phyloP scores from a whole-genome alignment of 495 filamentous ascomycete genomes.

The Penicillium paradoxum region DNA sequence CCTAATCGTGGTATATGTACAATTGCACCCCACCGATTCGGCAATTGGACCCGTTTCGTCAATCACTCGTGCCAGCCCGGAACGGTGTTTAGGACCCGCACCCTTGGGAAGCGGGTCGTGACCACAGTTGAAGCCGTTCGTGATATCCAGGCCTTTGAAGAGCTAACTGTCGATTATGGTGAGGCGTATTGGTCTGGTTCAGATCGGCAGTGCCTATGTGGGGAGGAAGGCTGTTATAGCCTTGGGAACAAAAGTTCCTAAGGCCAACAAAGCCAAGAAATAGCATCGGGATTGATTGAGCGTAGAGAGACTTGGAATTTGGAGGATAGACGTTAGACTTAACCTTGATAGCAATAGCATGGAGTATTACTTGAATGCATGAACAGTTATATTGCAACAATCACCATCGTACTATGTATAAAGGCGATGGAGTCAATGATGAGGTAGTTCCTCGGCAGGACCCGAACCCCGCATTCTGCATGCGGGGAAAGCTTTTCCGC shows the following conservation, averaged over 20 bases:
- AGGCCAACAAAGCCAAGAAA: background rate
- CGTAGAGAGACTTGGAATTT: background rate
- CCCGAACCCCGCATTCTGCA: conserved; percentile 1
- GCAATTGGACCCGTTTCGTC: conserved; percentile 61
- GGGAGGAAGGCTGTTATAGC: conserved; percentile 8
- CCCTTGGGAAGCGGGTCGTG: conserved; percentile 21
- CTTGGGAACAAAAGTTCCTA: background rate
- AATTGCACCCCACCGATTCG: conserved; percentile 13
- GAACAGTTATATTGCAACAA: too few relatives aligned
- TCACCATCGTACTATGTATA: background rate
- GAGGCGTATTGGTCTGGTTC: conserved; percentile 18
- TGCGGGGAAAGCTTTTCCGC: conserved; percentile 14
- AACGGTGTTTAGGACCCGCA: conserved; percentile 13
- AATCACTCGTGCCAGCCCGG: conserved; percentile 67
- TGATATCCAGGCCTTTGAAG: conserved; percentile 31
- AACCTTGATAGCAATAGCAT: too few relatives aligned
- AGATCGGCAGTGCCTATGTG: conserved; percentile 12
- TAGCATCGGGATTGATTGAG: background rate
- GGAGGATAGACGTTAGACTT: too few relatives aligned
- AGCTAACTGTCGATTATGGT: conserved; percentile 34
- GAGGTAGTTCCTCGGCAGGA: conserved; percentile 1
- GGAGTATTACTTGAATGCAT: too few relatives aligned
- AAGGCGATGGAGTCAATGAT: background rate
- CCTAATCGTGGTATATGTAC: background rate
- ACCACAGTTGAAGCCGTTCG: conserved; percentile 17